These are phyloP conservation scores for Annulohypoxylon maeteangense DNA, from an alignment of 495 filamentous ascomycete species.

Conservation along the genomic window DNA sequence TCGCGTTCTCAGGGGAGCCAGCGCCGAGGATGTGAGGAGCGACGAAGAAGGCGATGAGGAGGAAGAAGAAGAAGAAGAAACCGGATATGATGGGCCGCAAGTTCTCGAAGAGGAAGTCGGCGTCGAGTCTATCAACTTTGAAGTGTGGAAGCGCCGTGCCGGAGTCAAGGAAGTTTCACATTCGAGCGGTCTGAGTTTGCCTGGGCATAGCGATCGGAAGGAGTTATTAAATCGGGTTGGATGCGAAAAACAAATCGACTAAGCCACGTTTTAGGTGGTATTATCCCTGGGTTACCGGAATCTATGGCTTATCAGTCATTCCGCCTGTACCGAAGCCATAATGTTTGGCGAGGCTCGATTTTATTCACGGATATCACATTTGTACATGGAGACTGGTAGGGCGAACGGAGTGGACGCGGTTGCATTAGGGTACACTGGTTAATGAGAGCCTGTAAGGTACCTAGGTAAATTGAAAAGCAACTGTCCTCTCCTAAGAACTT, in stretches of 20 bases:
- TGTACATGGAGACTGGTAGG: neutral
- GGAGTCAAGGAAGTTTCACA: slow-evolving; percentile 1
- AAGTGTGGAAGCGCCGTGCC: slow-evolving; percentile 10
- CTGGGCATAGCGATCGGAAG: slow-evolving; percentile 17
- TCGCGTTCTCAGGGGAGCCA: slow-evolving; percentile 3
- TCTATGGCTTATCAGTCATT: neutral
- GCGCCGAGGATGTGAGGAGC: slow-evolving; percentile 11
- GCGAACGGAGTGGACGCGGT: neutral
- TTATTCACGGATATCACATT: neutral
- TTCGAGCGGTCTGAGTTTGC: slow-evolving; percentile 1
- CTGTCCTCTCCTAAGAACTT: neutral
- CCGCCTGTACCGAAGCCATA: neutral
- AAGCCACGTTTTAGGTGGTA: neutral
- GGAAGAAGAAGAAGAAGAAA: neutral
- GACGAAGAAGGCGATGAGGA: slow-evolving; percentile 7
- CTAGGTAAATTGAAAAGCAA: slow-evolving; percentile 1
- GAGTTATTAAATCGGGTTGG: slow-evolving; percentile 11
- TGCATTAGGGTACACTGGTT: neutral
- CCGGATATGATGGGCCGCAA: neutral
- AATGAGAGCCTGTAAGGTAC: neutral
- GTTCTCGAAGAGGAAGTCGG: slow-evolving; percentile 9
- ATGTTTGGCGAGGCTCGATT: slow-evolving; percentile 2
- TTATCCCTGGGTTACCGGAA: neutral
- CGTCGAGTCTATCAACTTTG: slow-evolving; percentile 10
- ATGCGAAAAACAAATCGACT: slow-evolving; percentile 17